phyloP scores from a whole-genome alignment of 352 stramenopile genomes.

The Pythium scleroteichum region DNA sequence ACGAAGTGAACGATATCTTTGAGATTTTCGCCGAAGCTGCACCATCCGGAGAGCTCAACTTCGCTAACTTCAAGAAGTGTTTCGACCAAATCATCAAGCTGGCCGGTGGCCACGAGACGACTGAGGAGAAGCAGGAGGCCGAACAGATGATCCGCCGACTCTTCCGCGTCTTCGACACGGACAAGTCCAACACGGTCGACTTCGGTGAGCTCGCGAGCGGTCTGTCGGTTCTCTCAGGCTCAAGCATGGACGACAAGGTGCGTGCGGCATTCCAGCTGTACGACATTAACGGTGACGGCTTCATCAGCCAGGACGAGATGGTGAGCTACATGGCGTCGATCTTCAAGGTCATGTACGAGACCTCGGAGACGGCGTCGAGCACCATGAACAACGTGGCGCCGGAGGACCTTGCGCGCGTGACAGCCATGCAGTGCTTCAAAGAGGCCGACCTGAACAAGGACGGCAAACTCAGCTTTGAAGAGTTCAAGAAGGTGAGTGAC shows the following conservation, averaged over 20 bases:
- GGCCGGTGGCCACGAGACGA: conserved; percentile 64
- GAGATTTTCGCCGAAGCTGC: conserved; percentile 87
- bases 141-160: conserved; percentile 80
- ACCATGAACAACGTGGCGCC: conserved; percentile 69
- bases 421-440: conserved; percentile 83
- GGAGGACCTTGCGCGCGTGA: conserved; percentile 78
- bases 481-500: conserved; percentile 83
- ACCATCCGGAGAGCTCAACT: conserved; percentile 74
- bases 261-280: conserved; percentile 85
- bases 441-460: conserved; percentile 84
- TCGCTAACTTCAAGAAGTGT: conserved; percentile 85
- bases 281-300: conserved; percentile 84
- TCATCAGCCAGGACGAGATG: conserved; percentile 87
- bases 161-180: conserved; percentile 83
- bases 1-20: conserved; percentile 87
- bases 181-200: conserved; percentile 86
- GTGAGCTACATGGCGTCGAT: conserved; percentile 88
- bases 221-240: conserved; percentile 81
- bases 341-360: conserved; percentile 91
- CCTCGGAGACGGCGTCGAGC: conserved; percentile 68
- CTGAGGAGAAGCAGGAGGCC: conserved; percentile 72
- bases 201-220: conserved; percentile 86
- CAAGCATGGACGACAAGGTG: conserved; percentile 87
- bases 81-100: conserved; percentile 88
- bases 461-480: conserved; percentile 85